phyloP scores from a whole-genome alignment of 352 stramenopile genomes.

The Halophytophthora batemanensis region DNA sequence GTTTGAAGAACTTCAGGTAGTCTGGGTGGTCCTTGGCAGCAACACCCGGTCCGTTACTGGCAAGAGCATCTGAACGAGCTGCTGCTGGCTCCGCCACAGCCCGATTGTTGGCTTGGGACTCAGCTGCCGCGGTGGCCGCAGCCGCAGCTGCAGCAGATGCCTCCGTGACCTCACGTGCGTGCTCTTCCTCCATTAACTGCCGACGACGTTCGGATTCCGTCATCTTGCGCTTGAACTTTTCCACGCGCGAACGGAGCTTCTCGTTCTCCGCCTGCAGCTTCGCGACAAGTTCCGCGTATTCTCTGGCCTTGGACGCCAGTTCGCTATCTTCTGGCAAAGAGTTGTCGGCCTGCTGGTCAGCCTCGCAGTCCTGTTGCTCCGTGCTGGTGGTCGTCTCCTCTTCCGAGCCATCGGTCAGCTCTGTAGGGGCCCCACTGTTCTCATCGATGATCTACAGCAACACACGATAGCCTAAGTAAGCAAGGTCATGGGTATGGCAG shows the following conservation, averaged over 20 bases:
- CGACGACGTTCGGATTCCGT: slow-evolving; percentile 48
- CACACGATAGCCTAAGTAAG: background rate
- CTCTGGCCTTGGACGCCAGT: slow-evolving; percentile 23
- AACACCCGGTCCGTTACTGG: slow-evolving; percentile 31
- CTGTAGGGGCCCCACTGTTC: slow-evolving; percentile 53
- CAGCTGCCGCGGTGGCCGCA: slow-evolving; percentile 9
- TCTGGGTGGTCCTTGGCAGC: slow-evolving; percentile 70
- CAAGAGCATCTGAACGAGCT: slow-evolving; percentile 4
- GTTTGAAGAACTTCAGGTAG: slow-evolving; percentile 82
- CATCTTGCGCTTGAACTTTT: slow-evolving; percentile 74
- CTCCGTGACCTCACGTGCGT: slow-evolving; percentile 32
- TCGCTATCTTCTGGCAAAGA: slow-evolving; percentile 26
- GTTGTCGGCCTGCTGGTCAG: slow-evolving; percentile 22
- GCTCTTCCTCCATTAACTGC: slow-evolving; percentile 53
- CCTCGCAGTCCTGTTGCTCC: slow-evolving; percentile 36
- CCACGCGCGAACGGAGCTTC: slow-evolving; percentile 61
- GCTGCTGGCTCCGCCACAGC: slow-evolving; percentile 1
- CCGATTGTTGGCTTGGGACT: slow-evolving; percentile 10
- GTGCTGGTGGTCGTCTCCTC: slow-evolving; percentile 39
- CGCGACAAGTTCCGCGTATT: slow-evolving; percentile 35
- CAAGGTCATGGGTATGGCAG: too few relatives aligned
- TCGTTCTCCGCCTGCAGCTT: slow-evolving; percentile 77
- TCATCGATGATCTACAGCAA: slow-evolving; percentile 63
- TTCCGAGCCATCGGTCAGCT: slow-evolving; percentile 54
- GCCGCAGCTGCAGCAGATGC: slow-evolving; percentile 24